Conservation (phyloP, 345 rosid genomes). For the Firmiana major region DNA sequence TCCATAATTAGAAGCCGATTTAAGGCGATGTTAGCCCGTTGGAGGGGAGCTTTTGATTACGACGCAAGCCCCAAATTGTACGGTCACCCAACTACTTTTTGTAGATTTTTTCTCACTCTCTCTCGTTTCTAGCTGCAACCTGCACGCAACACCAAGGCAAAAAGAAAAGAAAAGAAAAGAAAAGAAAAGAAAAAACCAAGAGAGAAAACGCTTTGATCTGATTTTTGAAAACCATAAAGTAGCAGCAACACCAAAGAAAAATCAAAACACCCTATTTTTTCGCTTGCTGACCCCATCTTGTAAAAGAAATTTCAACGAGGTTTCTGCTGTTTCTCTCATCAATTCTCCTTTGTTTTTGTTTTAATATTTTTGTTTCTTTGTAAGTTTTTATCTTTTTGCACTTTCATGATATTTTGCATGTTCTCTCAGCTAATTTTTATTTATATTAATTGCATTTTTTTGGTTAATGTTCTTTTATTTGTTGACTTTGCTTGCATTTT, state of each 20-base stretch:
- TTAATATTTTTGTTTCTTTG: background rate
- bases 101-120: slow-evolving; percentile 14
- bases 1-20: background rate
- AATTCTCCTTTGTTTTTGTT: background rate
- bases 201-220: slow-evolving; percentile 1
- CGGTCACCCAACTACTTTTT: slow-evolving; percentile 7
- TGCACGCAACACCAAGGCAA: background rate
- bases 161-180: background rate
- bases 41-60: background rate
- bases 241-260: background rate
- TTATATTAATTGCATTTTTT: background rate
- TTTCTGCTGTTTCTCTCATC: background rate
- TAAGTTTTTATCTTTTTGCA: background rate
- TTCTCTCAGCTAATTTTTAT: background rate
- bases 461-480: background rate
- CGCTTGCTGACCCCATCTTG: background rate
- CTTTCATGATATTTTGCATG: background rate
- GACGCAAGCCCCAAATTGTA: slow-evolving; percentile 7
- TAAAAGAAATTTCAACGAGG: slow-evolving; percentile 1
- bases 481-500: background rate
- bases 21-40: background rate
- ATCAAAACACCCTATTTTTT: background rate
- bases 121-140: slow-evolving; percentile 1
- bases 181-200: background rate
- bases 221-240: background rate